Evolutionary conservation across 371 early-diverging fungal genomes (phyloP), one percentile per base, ranked within the genome.

Genomic region (Mucor piriformis): DNA sequence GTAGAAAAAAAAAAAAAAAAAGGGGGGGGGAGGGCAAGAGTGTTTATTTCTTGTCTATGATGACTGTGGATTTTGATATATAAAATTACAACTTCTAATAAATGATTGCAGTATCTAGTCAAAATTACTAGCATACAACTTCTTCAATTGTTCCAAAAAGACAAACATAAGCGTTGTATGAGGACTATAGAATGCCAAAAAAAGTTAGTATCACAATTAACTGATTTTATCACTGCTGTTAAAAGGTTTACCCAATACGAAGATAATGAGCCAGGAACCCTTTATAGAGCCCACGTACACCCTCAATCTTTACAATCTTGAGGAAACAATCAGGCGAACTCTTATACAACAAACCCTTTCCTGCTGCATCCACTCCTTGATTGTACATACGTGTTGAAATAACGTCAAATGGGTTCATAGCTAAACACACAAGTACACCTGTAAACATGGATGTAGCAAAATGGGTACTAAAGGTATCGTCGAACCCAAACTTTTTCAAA

Each of bases 391-490:
- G 84, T 15, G 97, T 97, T 33, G 88, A 91, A 55, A 96, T 88
- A 4, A 97, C 96, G 73, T 97, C 98, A 63, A 96, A 96, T 16
- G 98, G 97, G 62, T 97, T 97, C 98, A 97, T 97, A 32, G 88
- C 92, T 23, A 86, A 67, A 63, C 94, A 94, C 21, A 95, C 92
- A 63, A 93, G 82, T 55, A 96, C 81, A 58, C 93, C 92, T 4
- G 93, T 89, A 50, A 90, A 75, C 85, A 95, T 84, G 63, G 89
- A 88, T 6, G 95, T 87, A 33, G 83, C 69, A 27, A 90, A 87
- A 57, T 95, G 95, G 21, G 91, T 83, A 4, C 70, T 50, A 12
- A 90, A 74, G 47, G 86, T 84, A 51, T 92, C 86, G 18, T 78
- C 74, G n/a, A 82, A 71, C 10, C 85, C 86, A 54, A 82, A 87